Conservation (phyloP, 1,139 yeast genomes). For the Debaryomyces sp. region DNA sequence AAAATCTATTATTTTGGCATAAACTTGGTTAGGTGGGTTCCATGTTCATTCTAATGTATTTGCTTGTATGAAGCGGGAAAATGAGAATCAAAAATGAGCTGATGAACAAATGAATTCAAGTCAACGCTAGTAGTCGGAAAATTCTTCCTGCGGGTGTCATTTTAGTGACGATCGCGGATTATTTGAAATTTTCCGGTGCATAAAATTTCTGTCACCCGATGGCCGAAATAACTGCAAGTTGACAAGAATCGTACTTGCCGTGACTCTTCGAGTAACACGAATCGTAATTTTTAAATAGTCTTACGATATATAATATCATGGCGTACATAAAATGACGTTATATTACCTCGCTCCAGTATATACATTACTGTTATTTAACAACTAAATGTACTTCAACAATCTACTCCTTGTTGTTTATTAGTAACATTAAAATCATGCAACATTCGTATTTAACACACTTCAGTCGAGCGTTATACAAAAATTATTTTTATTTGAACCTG, state of each 20-base stretch:
- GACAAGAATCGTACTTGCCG: background rate
- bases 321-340: background rate
- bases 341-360: background rate
- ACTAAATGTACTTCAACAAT: background rate
- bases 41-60: no score
- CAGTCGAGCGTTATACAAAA: slow-evolving; percentile 49
- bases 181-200: slow-evolving; percentile 1
- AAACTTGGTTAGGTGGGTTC: no score
- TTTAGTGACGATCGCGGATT: background rate
- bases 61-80: background rate
- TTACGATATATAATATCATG: background rate
- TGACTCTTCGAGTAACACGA: background rate
- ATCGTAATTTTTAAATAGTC: background rate
- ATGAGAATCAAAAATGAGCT: background rate
- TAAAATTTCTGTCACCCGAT: background rate
- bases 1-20: background rate
- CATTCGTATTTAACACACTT: background rate
- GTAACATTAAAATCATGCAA: background rate
- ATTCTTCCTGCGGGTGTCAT: background rate
- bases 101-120: background rate
- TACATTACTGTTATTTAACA: background rate
- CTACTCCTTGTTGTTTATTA: background rate
- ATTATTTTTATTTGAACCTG: slow-evolving; percentile 63
- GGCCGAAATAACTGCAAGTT: background rate
- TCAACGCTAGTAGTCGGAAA: background rate